Evolutionary conservation across 805 yeast genomes (phyloP).

Genomic region (Jamesozyma jinghongensis): DNA sequence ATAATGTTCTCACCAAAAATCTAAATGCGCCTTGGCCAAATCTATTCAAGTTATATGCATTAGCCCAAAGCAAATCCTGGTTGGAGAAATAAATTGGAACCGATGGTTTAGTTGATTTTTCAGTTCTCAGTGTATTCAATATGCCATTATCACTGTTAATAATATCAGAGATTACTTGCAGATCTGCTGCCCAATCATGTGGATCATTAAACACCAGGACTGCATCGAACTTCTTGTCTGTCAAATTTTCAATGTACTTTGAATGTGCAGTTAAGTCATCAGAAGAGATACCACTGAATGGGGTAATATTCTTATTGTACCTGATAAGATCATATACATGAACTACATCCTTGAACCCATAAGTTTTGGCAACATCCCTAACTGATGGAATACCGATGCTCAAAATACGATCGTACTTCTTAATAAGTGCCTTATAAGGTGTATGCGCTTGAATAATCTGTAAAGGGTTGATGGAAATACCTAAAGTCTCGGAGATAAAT

Average conservation of each 20-base stretch:
- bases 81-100: constrained; percentile 74
- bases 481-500: constrained; percentile 40
- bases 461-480: constrained; percentile 37
- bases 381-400: constrained; percentile 71
- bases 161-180: constrained; percentile 67
- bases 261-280: constrained; percentile 37
- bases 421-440: constrained; percentile 57
- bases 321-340: constrained; percentile 64
- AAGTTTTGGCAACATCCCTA: constrained; percentile 60
- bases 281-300: constrained; percentile 67
- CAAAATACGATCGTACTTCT: constrained; percentile 51
- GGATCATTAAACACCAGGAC: constrained; percentile 82
- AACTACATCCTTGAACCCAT: constrained; percentile 72
- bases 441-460: constrained; percentile 86
- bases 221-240: constrained; percentile 50
- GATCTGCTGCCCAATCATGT: constrained; percentile 76
- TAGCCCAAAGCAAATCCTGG: constrained; percentile 82
- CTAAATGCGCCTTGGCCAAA: constrained; percentile 90
- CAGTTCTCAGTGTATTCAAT: constrained; percentile 49
- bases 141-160: constrained; percentile 54
- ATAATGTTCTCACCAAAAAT: constrained; percentile 50
- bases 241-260: constrained; percentile 17
- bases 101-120: constrained; percentile 36
- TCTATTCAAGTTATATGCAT: constrained; percentile 65
- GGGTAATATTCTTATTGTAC: constrained; percentile 52